Evolutionary conservation across 768 basidiomycete species (phyloP), one percentile per base, ranked within the genome.

Genomic region (Serpula lacrymans): DNA sequence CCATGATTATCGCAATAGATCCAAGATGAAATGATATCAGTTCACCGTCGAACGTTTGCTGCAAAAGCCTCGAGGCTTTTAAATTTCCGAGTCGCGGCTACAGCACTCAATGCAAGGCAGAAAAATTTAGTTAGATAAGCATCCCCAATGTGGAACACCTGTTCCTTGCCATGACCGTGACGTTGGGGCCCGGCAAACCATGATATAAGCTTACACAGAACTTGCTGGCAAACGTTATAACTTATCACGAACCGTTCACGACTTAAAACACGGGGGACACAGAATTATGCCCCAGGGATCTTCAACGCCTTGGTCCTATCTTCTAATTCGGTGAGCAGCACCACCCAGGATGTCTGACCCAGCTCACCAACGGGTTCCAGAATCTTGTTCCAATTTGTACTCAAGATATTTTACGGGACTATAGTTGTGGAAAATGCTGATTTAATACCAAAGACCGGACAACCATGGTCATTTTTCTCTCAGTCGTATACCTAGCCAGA

Each of bases 381-480:
- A 25, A 55, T 80, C 13, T 67, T 89, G 21, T 90, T 88, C 58
- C 77, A 76, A 50, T 83, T 92, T 50, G 88, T 91, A 2, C 79
- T 94, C 53, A 88, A 88, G 58, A 87, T 92, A 47, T 94, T 94
- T 65, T 94, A 94, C 60, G 88, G 88, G 2, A 78, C 83, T 8
- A 90, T 94, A 41, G 86, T 93, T 18, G 74, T 94, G 12, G 88
- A 94, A 60, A 86, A 87, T 55, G 68, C 69, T 3, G 67, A 88
- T 33, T 63, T 78, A 37, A 78, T 94, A 37, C 88, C 89, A 16
- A 61, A 69, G 51, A 81, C 74, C 9, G 91, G 90, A 3, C 64
- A 69, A 39, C 86, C 91, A 50, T 88, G 85, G 89, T 87, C 49
- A 49, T 68, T 39, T 45, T 34, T 17, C 20, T 4, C 12, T 11